Base-by-base conservation (phyloP, 768 basidiomycete species). In the Baorangia bicolor region DNA sequence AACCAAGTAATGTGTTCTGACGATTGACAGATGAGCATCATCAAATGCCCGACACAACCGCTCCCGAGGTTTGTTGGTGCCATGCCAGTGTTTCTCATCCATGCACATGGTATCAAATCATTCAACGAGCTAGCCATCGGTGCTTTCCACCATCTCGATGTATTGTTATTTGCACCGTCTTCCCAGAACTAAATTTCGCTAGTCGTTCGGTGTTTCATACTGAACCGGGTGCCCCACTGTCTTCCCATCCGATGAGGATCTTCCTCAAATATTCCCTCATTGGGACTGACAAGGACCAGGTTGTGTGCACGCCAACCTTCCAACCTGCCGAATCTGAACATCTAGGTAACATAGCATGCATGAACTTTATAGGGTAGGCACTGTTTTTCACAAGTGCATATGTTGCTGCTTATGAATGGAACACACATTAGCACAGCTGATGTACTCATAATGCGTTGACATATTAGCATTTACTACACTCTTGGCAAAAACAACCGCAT, bases 121-220 rank as follows among this genome's bases (percentile, higher is more conserved):
- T 50, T 35, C 45, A 27, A 5, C 16, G 51, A 23, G 16, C 8
- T 23, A 33, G 9, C 49, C 49, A 44, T 38, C 21, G 25, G 38
- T 18, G n/a, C 23, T 47, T 40, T 64, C 20, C 13, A 28, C 28
- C 56, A 56, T 55, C 51, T 44, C 44, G 42, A 57, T 53, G 34
- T 20, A 31, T 33, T n/a, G 7, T 23, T 40, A 20, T 53, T 28
- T 37, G 23, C 9, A 13, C 23, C 16, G 7, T 25, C 49, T 53
- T 56, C 53, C 62, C 60, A 55, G 53, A 51, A 20, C 20, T n/a
- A 21, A 11, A 27, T 21, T 34, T 33, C 42, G 27, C 38, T 41
- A 3, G 27, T 44, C 9, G 42, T 28, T 38, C 58, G 43, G 56
- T n/a, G n/a, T 37, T 54, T 48, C 35, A 52, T 41, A 6, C 16